Conservation (phyloP, 805 yeast species). For the Wickerhamiella alocasiicola region DNA sequence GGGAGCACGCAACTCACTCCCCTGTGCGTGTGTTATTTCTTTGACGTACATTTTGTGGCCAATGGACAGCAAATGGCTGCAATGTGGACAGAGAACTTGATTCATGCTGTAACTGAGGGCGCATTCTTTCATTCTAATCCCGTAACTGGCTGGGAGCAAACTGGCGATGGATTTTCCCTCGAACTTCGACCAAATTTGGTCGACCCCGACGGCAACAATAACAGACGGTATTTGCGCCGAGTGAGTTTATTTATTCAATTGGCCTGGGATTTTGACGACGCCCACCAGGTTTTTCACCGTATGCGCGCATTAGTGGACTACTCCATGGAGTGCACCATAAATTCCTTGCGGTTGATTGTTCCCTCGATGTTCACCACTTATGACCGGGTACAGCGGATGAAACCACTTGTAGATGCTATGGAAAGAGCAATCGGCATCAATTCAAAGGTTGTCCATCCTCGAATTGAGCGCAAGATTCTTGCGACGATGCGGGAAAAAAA, state of each 20-base stretch:
- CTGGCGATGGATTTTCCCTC: not conserved
- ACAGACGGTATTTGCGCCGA: constrained; percentile 11
- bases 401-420: constrained; percentile 5
- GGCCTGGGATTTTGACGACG: not conserved
- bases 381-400: not conserved
- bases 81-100: not conserved
- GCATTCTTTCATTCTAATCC: not conserved
- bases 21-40: not conserved
- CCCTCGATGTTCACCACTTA: constrained; percentile 12
- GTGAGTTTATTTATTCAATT: constrained; percentile 3
- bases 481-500: not conserved
- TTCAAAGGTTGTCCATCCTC: not conserved
- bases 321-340: constrained; percentile 4
- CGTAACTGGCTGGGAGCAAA: not conserved
- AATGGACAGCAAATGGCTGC: not conserved
- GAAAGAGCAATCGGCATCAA: not conserved
- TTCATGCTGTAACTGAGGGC: not conserved
- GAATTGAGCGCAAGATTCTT: constrained; percentile 3
- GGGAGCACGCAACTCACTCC: not conserved
- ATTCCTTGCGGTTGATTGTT: constrained; percentile 1
- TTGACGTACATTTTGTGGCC: not conserved
- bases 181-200: not conserved
- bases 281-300: not conserved
- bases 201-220: not conserved
- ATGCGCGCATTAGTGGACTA: constrained; percentile 15